Base-by-base conservation (phyloP, 495 filamentous ascomycete species). In the Astrocystis sublimbata region DNA sequence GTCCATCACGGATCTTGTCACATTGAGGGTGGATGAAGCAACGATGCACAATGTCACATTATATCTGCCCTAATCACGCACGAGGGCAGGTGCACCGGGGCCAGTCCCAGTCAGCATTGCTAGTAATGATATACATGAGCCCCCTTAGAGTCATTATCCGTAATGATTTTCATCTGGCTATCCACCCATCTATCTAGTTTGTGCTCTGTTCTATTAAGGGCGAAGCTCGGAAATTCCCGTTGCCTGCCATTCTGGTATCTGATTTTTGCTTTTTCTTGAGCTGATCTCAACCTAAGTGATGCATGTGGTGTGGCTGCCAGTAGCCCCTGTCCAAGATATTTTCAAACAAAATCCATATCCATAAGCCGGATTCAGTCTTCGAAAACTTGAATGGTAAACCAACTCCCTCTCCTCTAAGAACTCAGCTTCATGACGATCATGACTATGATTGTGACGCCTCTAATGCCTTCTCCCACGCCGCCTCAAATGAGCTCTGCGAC, bases 391-490 rank as follows among this genome's bases (percentile, higher is more conserved):
- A 30, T 28, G 24, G 13, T 30, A 30, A 4, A 31, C n/a, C n/a
- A n/a, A n/a, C n/a, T n/a, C n/a, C n/a, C n/a, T n/a, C n/a, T n/a
- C n/a, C n/a, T n/a, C n/a, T 49, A 26, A n/a, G 6, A 46, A 17
- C 1, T 30, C 0, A n/a, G 7, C 13, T 51, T 13, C 12, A 13
- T 41, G 21, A 59, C 38, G 43, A 19, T 43, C 50, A 36, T 2
- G 35, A 41, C 24, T 42, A 46, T 30, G 42, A 49, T 17, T 58
- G 42, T 19, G 58, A 38, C 28, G 58, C 58, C n/a, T 62, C 33
- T 17, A 64, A 60, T 7, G 87, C 86, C 65, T 81, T 83, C 49
- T 80, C 84, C 88, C 88, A 91, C n/a, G 86, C 86, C 51, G 74
- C 82, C 68, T 89, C 87, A 62, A 88, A 85, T 30, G 78, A 79